Evolutionary conservation across 768 basidiomycete genomes (phyloP).

Genomic region (Favolaschia claudopus): DNA sequence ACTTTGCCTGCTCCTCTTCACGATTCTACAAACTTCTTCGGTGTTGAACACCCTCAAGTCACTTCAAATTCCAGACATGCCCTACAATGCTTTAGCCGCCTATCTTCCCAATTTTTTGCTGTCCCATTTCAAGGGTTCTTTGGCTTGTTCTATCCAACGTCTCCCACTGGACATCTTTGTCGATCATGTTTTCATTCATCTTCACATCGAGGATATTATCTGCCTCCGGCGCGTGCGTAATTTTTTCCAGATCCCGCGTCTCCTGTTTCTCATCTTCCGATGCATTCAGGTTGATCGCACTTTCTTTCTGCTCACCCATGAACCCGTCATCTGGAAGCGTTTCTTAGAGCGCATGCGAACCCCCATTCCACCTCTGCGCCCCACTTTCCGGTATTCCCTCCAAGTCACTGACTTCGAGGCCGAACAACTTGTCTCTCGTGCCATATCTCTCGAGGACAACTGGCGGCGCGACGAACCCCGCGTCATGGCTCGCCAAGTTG

Average conservation of each 20-base stretch:
- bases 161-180: conserved; percentile 50
- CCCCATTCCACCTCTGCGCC: conserved; percentile 68
- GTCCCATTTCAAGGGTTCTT: conserved; percentile 22
- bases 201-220: conserved; percentile 56
- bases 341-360: conserved; percentile 61
- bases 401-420: conserved; percentile 49
- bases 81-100: conserved; percentile 18
- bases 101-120: conserved; percentile 34
- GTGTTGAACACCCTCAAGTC: conserved; percentile 19
- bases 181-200: conserved; percentile 50
- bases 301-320: conserved; percentile 70
- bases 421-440: conserved; percentile 67
- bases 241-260: background rate
- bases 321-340: conserved; percentile 74
- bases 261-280: background rate
- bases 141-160: conserved; percentile 36
- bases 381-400: conserved; percentile 56
- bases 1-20: background rate
- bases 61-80: conserved; percentile 11
- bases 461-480: conserved; percentile 56
- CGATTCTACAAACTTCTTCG: background rate
- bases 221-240: conserved; percentile 50
- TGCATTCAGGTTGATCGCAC: conserved; percentile 58
- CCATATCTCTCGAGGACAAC: conserved; percentile 65
- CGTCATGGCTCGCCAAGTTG: conserved; percentile 34